phyloP scores from a whole-genome alignment of 371 early-diverging fungal species.

The Apophysomyces sp. region DNA sequence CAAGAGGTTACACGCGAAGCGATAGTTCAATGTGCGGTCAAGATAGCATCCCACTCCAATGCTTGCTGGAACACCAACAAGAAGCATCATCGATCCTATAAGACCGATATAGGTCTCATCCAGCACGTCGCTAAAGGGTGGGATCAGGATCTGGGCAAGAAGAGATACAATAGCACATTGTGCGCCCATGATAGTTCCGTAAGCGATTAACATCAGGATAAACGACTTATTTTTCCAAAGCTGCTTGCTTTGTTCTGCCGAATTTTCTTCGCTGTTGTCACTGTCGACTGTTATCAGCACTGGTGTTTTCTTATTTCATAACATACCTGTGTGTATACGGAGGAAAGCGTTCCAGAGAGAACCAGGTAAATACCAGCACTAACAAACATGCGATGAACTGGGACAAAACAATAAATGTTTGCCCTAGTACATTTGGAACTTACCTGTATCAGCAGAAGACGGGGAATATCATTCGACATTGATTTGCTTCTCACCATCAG shows the following conservation, averaged over 20 bases:
- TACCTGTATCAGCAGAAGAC: constrained; percentile 40
- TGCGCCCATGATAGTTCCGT: constrained; percentile 47
- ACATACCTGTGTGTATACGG: constrained; percentile 24
- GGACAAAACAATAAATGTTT: not conserved
- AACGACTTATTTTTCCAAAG: constrained; percentile 12
- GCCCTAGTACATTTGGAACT: not conserved
- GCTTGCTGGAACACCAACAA: constrained; percentile 46
- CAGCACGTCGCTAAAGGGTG: constrained; percentile 29
- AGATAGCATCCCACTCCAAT: constrained; percentile 39
- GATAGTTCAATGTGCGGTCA: constrained; percentile 41
- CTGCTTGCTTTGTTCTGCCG: constrained; percentile 20
- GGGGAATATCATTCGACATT: constrained; percentile 37
- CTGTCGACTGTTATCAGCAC: not conserved
- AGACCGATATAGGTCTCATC: constrained; percentile 41
- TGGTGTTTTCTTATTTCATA: not conserved
- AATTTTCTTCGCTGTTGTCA: constrained; percentile 9
- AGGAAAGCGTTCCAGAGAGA: constrained; percentile 17
- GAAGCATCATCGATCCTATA: constrained; percentile 40
- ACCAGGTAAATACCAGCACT: constrained; percentile 21
- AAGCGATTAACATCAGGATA: constrained; percentile 30
- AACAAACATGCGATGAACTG: constrained; percentile 11
- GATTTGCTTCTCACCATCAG: constrained; percentile 35
- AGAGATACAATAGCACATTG: constrained; percentile 52
- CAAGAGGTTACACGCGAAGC: constrained; percentile 26
- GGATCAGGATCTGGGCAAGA: constrained; percentile 47